Percentiles rank a stretch among this genome's conserved stretches.
phyloP scores from a whole-genome alignment of 2,329 filamentous ascomycete species.

The Xylaria sp. region DNA sequence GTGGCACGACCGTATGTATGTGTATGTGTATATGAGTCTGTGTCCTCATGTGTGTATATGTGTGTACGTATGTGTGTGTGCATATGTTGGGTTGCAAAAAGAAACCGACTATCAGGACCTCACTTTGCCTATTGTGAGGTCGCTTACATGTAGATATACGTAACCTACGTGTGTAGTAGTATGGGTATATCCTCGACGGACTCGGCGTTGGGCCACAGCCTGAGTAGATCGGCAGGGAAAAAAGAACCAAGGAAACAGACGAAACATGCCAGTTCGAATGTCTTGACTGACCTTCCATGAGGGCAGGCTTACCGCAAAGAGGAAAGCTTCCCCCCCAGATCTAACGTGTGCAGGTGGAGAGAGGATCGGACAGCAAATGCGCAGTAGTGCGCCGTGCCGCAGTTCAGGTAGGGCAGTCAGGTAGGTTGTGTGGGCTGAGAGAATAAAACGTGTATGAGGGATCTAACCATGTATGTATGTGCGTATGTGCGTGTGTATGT shows the following conservation, averaged over 20 bases:
- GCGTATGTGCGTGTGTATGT: neutral
- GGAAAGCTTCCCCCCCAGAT: neutral
- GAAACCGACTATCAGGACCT: too few species aligned
- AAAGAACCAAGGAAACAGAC: neutral
- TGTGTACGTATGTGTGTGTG: neutral
- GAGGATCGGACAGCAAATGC: neutral
- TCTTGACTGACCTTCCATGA: neutral
- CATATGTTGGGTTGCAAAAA: too few species aligned
- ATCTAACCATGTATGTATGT: slow-evolving; percentile 3
- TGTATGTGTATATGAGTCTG: neutral
- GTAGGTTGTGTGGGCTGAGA: too few species aligned
- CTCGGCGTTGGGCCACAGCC: neutral
- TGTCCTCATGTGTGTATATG: too few species aligned
- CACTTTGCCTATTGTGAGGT: neutral
- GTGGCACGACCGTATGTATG: neutral
- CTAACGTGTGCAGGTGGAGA: neutral
- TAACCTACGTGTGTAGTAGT: neutral
- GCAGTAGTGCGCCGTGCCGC: neutral
- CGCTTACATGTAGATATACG: too few species aligned
- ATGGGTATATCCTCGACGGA: neutral
- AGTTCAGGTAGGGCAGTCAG: too few species aligned
- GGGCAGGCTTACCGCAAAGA: neutral
- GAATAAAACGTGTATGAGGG: neutral
- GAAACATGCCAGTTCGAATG: too few species aligned
- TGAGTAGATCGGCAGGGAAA: neutral